Evolutionary conservation across 1,284 basidiomycete species (phyloP), one percentile per base, ranked within the genome.

Genomic region (Fomitopsis schrenkii): DNA sequence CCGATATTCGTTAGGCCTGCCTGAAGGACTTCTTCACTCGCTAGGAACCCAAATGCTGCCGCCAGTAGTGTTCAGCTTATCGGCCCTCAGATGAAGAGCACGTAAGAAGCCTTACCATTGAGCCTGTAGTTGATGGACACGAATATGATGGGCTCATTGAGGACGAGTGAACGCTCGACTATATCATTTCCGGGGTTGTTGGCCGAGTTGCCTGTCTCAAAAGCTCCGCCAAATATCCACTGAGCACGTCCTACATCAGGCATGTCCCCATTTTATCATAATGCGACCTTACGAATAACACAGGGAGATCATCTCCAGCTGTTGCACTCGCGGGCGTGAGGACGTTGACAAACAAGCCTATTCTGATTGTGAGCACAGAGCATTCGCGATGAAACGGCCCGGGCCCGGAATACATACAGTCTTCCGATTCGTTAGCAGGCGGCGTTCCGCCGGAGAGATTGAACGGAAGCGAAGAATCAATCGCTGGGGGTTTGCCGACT

Each of bases 331-430:
- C 69, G 3, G 85, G 82, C 36, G 76, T 80, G 59, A 81, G 74
- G 6, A 89, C 79, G 67, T 88, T 88, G 62, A 88, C 64, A 0
- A 76, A 81, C 44, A 88, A 72, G 68, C 87, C 86, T 81, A 19
- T 3, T 4, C 10, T 70, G 63, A 8, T 26, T 8, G 30, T 33
- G 30, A 33, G 30, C 38, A 40, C 38, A 40, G 38, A 28, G 9
- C 17, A 46, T 50, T 6, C 28, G 15, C 26, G 15, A 15, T 48
- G n/a, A 17, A 15, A 14, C 22, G 22, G 50, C 1, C 8, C 5
- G 26, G 30, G 9, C 17, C 2, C 1, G 56, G 64, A n/a, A 5
- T 33, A 14, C 48, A n/a, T 33, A 33, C 68, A 71, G 30, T 71
- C 68, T 36, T 71, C 69, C n/a, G 56, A 54, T 35, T 57, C 17